phyloP scores from a whole-genome alignment of 1,284 basidiomycete genomes.

The Cutaneotrichosporon daszewskae region DNA sequence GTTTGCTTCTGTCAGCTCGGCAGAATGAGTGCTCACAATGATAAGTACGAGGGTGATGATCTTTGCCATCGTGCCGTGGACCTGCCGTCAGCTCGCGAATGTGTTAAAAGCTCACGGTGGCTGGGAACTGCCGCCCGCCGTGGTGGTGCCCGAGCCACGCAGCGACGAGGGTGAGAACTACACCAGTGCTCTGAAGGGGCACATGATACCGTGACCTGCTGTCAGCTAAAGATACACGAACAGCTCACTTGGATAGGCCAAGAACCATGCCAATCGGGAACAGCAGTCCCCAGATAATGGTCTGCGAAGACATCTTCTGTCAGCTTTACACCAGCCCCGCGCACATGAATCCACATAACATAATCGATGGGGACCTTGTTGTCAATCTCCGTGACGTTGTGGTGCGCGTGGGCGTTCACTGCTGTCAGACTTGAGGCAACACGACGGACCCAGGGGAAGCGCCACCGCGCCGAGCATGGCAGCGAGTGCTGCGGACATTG shows the following conservation, averaged over 20 bases:
- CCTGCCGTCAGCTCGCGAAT: slow-evolving; percentile 25
- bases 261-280: slow-evolving; percentile 85
- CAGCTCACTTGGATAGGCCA: slow-evolving; percentile 59
- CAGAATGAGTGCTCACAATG: slow-evolving; percentile 27
- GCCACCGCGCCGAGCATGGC: background rate
- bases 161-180: slow-evolving; percentile 64
- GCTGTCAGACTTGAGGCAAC: slow-evolving; percentile 2
- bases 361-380: slow-evolving; percentile 64
- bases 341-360: slow-evolving; percentile 66
- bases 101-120: slow-evolving; percentile 52
- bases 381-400: slow-evolving; percentile 64
- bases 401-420: slow-evolving; percentile 48
- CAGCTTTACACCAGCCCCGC: slow-evolving; percentile 7
- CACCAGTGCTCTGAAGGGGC: slow-evolving; percentile 67
- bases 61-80: slow-evolving; percentile 64
- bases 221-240: background rate
- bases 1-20: slow-evolving; percentile 53
- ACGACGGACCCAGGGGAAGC: background rate
- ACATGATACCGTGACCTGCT: slow-evolving; percentile 67
- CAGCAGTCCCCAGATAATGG: slow-evolving; percentile 68
- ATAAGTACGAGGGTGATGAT: slow-evolving; percentile 63
- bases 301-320: slow-evolving; percentile 60
- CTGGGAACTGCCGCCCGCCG: slow-evolving; percentile 64
- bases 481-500: background rate
- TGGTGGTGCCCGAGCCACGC: slow-evolving; percentile 76